Evolutionary conservation across 176 grass and related monocot species (phyloP).

Genomic region (Musa troglodytarum): DNA sequence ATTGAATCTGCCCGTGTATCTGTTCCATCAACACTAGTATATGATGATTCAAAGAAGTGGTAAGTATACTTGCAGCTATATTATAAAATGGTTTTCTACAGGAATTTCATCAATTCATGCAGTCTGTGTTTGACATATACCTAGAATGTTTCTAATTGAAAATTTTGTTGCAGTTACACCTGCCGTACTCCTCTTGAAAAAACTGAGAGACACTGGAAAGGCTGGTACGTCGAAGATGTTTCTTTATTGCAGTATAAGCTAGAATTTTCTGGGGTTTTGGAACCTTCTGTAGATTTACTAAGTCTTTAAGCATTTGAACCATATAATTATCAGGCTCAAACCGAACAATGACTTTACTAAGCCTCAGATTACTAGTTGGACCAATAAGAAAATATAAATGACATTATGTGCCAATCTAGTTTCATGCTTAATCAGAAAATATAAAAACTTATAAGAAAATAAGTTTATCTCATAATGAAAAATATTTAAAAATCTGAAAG

Average conservation of each 20-base stretch:
- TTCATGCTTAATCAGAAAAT: too few species aligned
- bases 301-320: too few species aligned
- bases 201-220: constrained; percentile 94
- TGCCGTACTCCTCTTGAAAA: constrained; percentile 74
- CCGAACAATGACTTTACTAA: too few species aligned
- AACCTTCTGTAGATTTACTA: background rate
- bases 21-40: constrained; percentile 75
- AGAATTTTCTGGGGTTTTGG: background rate
- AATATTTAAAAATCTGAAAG: too few species aligned
- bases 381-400: too few species aligned
- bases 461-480: too few species aligned
- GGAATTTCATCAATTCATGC: background rate
- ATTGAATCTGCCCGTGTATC: constrained; percentile 79
- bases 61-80: constrained; percentile 17
- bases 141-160: background rate
- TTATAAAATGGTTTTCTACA: background rate
- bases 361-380: too few species aligned
- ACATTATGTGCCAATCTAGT: too few species aligned
- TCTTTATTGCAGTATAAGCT: background rate
- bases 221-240: constrained; percentile 40
- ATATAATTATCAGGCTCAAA: too few species aligned
- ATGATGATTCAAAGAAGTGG: constrained; percentile 81
- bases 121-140: constrained; percentile 7
- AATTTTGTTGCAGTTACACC: constrained; percentile 54
- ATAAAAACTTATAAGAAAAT: too few species aligned